phyloP scores from a whole-genome alignment of 495 filamentous ascomycete species.

The Chlorociboria aeruginascens region DNA sequence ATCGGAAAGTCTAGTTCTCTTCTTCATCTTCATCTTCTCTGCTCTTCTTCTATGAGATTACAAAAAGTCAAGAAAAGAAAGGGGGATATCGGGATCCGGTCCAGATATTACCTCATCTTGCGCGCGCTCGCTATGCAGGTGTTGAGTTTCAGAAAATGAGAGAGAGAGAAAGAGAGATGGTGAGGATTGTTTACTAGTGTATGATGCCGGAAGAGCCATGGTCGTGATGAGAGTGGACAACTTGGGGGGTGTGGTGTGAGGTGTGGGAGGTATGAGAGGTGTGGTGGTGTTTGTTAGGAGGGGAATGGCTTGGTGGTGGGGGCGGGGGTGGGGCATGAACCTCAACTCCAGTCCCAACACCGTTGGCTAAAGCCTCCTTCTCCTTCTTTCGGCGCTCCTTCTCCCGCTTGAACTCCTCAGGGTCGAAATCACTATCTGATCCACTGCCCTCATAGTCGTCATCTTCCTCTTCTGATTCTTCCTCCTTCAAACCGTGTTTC shows the following conservation, averaged over 20 bases:
- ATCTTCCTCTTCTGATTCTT: conserved; percentile 6
- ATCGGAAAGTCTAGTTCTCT: not conserved
- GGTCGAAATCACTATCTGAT: conserved; percentile 22
- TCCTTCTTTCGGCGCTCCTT: conserved; percentile 8
- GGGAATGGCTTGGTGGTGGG: too few relatives aligned
- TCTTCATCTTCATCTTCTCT: not conserved
- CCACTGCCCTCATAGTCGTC: conserved; percentile 19
- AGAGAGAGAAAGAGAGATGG: not conserved
- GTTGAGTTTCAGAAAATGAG: not conserved
- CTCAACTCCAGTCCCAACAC: not conserved
- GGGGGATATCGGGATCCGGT: not conserved
- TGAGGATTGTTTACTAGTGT: not conserved
- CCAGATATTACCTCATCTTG: not conserved
- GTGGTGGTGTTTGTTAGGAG: too few relatives aligned
- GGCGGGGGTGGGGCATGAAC: not conserved
- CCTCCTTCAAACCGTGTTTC: conserved; percentile 28
- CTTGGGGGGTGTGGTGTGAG: not conserved
- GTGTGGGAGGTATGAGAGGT: not conserved
- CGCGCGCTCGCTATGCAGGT: not conserved
- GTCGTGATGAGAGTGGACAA: not conserved
- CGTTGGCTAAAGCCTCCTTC: conserved; percentile 2
- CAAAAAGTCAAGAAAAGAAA: not conserved
- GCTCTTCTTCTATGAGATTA: not conserved
- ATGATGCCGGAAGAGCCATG: not conserved
- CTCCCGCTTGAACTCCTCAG: conserved; percentile 14